These are phyloP conservation scores for Ceratobasidium sp. DNA, from an alignment of 1,284 basidiomycete species.

Conservation along the genomic window DNA sequence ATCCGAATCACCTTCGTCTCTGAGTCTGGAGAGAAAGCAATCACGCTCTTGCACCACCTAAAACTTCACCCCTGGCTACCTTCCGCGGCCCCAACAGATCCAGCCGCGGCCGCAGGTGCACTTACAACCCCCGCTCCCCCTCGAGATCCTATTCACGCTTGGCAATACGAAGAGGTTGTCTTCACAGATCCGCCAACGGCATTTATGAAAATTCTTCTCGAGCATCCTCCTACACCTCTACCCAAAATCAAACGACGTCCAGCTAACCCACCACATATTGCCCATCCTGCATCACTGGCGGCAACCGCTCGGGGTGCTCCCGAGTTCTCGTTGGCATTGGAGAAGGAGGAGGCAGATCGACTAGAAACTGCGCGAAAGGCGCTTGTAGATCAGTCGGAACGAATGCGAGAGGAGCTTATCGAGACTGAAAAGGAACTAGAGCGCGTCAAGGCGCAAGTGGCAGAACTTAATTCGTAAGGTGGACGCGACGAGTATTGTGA, in stretches of 20 bases:
- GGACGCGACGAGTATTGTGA: background rate
- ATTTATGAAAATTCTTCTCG: slow-evolving; percentile 87
- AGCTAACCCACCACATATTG: slow-evolving; percentile 76
- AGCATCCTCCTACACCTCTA: slow-evolving; percentile 87
- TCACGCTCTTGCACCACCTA: slow-evolving; percentile 91
- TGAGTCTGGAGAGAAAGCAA: slow-evolving; percentile 93
- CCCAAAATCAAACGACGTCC: slow-evolving; percentile 70
- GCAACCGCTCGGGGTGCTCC: slow-evolving; percentile 72
- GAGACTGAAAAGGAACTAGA: slow-evolving; percentile 83
- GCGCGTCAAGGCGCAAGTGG: slow-evolving; percentile 69
- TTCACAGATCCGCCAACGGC: slow-evolving; percentile 94
- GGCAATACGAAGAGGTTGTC: slow-evolving; percentile 99
- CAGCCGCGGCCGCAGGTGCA: slow-evolving; percentile 49
- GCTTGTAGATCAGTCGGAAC: slow-evolving; percentile 75
- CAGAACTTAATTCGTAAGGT: slow-evolving; percentile 45
- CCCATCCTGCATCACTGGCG: slow-evolving; percentile 73
- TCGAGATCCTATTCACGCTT: slow-evolving; percentile 83
- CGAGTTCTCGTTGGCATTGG: slow-evolving; percentile 88
- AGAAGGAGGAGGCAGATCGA: slow-evolving; percentile 85
- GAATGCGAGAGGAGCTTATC: slow-evolving; percentile 70
- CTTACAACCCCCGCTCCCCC: slow-evolving; percentile 55
- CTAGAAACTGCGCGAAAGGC: slow-evolving; percentile 83
- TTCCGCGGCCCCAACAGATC: slow-evolving; percentile 50
- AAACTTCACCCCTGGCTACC: slow-evolving; percentile 94
- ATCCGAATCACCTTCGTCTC: slow-evolving; percentile 94